A percentile compares a stretch with the other conserved stretches of the same genome.
phyloP scores from a whole-genome alignment of 179 eudicot species.

The Monotropa hypopitys region DNA sequence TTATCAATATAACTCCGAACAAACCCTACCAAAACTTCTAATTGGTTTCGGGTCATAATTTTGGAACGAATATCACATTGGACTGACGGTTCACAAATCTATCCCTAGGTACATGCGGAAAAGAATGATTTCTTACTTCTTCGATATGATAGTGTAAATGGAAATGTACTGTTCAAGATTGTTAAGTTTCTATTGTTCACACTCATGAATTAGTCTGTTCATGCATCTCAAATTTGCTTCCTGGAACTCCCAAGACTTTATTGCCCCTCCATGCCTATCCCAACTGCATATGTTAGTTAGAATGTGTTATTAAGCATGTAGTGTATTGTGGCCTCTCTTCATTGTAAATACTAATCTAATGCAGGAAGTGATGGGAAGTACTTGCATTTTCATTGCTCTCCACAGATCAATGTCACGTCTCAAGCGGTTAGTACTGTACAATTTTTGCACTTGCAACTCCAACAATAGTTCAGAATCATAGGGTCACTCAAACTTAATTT shows the following conservation, averaged over 20 bases:
- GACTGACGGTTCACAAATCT: not conserved
- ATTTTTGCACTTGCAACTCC: not conserved
- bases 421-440: constrained; percentile 47
- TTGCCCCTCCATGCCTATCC: not conserved
- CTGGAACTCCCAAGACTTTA: not conserved
- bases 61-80: not conserved
- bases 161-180: not conserved
- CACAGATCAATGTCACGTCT: constrained; percentile 82
- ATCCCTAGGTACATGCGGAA: not conserved
- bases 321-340: not conserved
- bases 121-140: not conserved
- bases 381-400: constrained; percentile 67
- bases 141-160: not conserved
- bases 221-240: not conserved
- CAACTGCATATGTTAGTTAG: not conserved
- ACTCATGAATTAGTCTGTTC: not conserved
- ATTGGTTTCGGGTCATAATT: not conserved
- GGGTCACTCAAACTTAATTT: not conserved
- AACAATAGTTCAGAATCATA: not conserved
- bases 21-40: not conserved
- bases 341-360: not conserved
- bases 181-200: not conserved
- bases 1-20: no score
- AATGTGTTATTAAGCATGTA: not conserved
- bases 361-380: constrained; percentile 88